Base-by-base conservation (phyloP, 257 asterid genomes). In the Primulina huaijiensis region DNA sequence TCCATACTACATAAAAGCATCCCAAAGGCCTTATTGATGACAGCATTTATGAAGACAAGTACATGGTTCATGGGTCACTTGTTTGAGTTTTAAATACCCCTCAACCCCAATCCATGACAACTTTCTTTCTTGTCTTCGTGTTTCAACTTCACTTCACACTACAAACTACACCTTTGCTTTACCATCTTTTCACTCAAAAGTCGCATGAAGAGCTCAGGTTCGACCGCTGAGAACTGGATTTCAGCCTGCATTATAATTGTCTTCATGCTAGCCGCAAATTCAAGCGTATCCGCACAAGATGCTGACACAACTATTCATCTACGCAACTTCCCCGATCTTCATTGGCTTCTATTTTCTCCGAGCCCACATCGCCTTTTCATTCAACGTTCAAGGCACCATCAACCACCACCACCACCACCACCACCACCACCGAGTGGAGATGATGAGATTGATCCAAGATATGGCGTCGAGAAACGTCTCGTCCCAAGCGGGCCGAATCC, bases 401-500 rank as follows among this genome's bases (percentile, higher is more conserved):
- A 50, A 50, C 72, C 43, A 6, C 72, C 30, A 1, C 72, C 43
- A 6, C 72, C 30, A 1, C 76, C 72, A 25, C 76, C 34, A 27
- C 76, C 68, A 23, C 74, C 60, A 3, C 30, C 63, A 6, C 62
- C 30, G 14, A 43, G 40, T 33, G 62, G 27, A 19, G 69, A 61
- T 31, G 6, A 60, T 14, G 70, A 70, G 72, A 77, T 77, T 9
- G 79, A 76, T 53, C 75, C 69, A 0, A 74, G 78, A 60, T 81
- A 74, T 38, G 75, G 67, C 5, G 60, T 64, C 8, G 82, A 81
- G 80, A 63, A 77, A 43, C 67, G 85, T 50, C 65, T 74, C 16
- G 82, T 77, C 19, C 85, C 85, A 0, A 53, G 72, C 23, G 85
- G 85, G 19, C 85, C 85, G 23, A 81, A 81, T 56, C 85, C 82